Evolutionary conservation across 129 eudicot species (phyloP).

Genomic region (Pittosporum tobira): DNA sequence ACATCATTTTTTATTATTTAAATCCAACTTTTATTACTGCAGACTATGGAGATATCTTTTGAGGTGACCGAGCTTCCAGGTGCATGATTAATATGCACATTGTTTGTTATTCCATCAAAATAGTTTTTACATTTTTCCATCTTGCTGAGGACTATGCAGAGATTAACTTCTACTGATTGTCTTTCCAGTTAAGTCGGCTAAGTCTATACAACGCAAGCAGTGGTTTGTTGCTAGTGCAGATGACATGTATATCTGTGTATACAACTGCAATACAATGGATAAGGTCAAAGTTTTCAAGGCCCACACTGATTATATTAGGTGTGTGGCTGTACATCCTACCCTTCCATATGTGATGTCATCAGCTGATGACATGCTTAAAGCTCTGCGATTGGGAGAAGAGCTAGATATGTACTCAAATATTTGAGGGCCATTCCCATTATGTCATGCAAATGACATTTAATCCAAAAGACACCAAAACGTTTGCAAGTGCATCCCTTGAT

Average conservation of each 20-base stretch:
- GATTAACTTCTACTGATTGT: constrained; percentile 6
- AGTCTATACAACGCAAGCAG: constrained; percentile 68
- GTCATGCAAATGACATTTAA: constrained; percentile 77
- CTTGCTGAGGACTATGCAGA: not conserved
- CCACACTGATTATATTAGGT: constrained; percentile 68
- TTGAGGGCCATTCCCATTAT: constrained; percentile 82
- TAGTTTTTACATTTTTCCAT: not conserved
- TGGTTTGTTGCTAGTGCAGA: constrained; percentile 87
- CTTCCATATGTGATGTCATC: constrained; percentile 69
- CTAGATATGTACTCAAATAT: constrained; percentile 71
- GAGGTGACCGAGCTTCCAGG: not conserved
- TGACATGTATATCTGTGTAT: constrained; percentile 65
- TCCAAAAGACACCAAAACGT: constrained; percentile 69
- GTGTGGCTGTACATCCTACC: constrained; percentile 79
- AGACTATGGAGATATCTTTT: too few relatives aligned
- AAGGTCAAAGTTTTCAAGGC: constrained; percentile 68
- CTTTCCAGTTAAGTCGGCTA: constrained; percentile 65
- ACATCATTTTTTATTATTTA: too few relatives aligned
- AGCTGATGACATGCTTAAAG: constrained; percentile 77
- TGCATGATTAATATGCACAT: constrained; percentile 9
- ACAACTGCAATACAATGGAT: constrained; percentile 70
- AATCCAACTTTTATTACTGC: too few relatives aligned
- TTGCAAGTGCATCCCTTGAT: constrained; percentile 83
- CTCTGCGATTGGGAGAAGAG: constrained; percentile 91
- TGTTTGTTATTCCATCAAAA: not conserved